Percentiles rank a stretch among this genome's conserved stretches.
These are phyloP conservation scores for Silene uniflora DNA, from an alignment of 148 eudicot genomes.

Conservation along the genomic window DNA sequence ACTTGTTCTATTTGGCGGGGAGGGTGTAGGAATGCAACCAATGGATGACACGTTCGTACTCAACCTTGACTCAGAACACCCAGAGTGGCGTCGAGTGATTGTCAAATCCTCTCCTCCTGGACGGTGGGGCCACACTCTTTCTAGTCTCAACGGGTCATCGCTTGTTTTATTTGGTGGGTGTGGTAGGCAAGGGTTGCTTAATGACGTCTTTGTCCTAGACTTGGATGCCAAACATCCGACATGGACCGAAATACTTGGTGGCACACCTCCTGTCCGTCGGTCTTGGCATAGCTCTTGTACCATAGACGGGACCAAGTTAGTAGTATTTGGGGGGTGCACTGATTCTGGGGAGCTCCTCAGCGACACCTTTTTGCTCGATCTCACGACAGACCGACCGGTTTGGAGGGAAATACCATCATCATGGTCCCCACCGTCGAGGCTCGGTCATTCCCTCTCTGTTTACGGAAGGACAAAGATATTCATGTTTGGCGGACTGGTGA, in stretches of 20 bases:
- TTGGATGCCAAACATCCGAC: slow-evolving; percentile 79
- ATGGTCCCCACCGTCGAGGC: slow-evolving; percentile 67
- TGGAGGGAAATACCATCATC: slow-evolving; percentile 73
- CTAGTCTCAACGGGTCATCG: slow-evolving; percentile 66
- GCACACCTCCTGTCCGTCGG: slow-evolving; percentile 69
- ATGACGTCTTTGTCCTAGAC: slow-evolving; percentile 77
- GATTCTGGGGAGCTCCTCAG: slow-evolving; percentile 80
- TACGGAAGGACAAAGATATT: slow-evolving; percentile 62
- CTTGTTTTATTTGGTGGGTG: slow-evolving; percentile 78
- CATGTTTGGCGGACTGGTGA: slow-evolving; percentile 82
- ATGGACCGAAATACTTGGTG: slow-evolving; percentile 66
- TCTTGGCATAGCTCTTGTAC: slow-evolving; percentile 96
- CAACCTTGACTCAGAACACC: slow-evolving; percentile 58
- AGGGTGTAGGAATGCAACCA: slow-evolving; percentile 84
- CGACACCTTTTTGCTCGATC: slow-evolving; percentile 65
- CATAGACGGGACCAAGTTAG: slow-evolving; percentile 75
- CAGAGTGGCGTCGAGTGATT: slow-evolving; percentile 69
- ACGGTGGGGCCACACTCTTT: slow-evolving; percentile 86
- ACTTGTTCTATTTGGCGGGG: slow-evolving; percentile 86
- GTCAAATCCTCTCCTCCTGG: slow-evolving; percentile 80
- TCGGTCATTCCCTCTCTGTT: slow-evolving; percentile 76
- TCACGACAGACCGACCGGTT: slow-evolving; percentile 49
- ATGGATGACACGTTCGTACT: slow-evolving; percentile 88
- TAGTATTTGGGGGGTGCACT: slow-evolving; percentile 82
- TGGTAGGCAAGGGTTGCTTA: slow-evolving; percentile 68